These are phyloP conservation scores for Carpinus fangiana DNA, from an alignment of 306 rosid species.

Conservation along the genomic window DNA sequence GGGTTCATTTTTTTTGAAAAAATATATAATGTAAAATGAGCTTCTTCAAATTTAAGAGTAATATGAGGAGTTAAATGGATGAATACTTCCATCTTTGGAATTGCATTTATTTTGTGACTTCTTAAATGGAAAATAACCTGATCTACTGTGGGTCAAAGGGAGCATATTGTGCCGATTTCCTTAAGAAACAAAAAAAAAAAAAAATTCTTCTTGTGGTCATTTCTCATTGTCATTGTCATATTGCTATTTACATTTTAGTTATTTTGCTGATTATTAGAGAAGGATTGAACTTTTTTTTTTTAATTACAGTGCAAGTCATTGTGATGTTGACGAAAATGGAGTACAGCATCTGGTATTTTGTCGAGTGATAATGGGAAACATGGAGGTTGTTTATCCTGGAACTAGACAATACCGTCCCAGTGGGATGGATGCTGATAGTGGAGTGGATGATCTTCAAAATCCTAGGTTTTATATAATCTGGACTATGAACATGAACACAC, in stretches of 20 bases:
- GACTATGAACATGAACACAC: conserved; percentile 81
- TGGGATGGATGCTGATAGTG: conserved; percentile 74
- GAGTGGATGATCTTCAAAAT: conserved; percentile 72
- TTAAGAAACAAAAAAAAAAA: neutral
- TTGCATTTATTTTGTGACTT: neutral
- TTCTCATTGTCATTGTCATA: neutral
- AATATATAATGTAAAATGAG: no score
- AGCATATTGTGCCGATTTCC: neutral
- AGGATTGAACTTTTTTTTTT: conserved; percentile 39
- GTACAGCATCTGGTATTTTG: conserved; percentile 67
- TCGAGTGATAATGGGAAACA: conserved; percentile 80
- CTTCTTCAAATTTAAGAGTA: neutral
- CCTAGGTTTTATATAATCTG: conserved; percentile 66
- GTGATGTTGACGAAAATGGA: conserved; percentile 87
- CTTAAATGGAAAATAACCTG: neutral
- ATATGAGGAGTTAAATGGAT: neutral
- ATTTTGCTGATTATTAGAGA: conserved; percentile 22
- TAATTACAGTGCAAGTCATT: conserved; percentile 59
- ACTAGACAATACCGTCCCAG: conserved; percentile 68
- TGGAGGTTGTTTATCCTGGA: conserved; percentile 67
- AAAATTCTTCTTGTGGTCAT: neutral
- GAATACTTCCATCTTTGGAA: neutral
- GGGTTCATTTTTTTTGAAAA: neutral
- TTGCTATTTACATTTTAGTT: conserved; percentile 16
- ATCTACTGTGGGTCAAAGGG: neutral